Base-by-base conservation (phyloP, 306 rosid species). In the Quercus alba region DNA sequence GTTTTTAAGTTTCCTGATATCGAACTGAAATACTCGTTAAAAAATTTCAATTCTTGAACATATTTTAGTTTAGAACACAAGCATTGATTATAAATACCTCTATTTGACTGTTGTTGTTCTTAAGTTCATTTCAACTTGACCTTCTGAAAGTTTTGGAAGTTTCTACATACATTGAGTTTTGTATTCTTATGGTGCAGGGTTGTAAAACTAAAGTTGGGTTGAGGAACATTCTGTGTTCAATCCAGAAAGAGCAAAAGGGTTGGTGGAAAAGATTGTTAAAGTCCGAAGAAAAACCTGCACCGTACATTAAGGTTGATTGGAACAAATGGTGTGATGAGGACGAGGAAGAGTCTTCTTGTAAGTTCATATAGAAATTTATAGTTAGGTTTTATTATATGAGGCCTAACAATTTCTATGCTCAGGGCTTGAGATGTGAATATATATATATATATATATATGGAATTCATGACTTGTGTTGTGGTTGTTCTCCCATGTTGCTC, bases 221-320 rank as follows among this genome's bases (percentile, higher is more conserved):
- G 74, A 88, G 98, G 85, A 93, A 91, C 88, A 93, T 91, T 58
- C 77, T 91, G 25, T 93, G 97, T 85, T 85, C 89, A 56, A 77
- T 93, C 78, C 97, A 89, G 86, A 93, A 93, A 81, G 88, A 84
- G 72, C 87, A 91, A 80, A 91, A 85, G 79, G 90, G 87, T 78
- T 93, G 98, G 98, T 93, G 98, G 93, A 87, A 88, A 77, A 81
- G 98, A 82, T 75, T 93, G 20, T 87, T 91, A 82, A 91, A 91
- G 88, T 85, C 94, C 54, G 93, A 88, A 87, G 93, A 75, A 80
- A 93, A 91, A 77, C 97, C 97, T 57, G 94, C 97, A 19, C 97
- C 97, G 8, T 91, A 91, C 84, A 83, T 93, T 66, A 91, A 93
- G 84, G 97, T 91, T 73, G 97, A 93, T 80, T 93, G 97, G 97